These are phyloP conservation scores for Calocybe indica DNA, from an alignment of 768 basidiomycete species.

Conservation along the genomic window DNA sequence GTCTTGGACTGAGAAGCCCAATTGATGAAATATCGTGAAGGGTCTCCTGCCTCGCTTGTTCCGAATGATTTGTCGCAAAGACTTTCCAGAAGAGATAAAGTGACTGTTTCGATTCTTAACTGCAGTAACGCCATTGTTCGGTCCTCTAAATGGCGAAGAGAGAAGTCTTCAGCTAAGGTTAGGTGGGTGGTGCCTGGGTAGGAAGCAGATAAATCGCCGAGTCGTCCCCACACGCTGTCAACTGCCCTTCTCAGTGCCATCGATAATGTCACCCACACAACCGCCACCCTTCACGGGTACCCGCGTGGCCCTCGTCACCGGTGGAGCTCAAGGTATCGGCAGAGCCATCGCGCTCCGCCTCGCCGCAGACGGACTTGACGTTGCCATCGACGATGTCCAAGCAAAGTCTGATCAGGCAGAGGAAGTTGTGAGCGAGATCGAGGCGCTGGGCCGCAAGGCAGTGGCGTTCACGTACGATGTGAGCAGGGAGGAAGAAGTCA, in stretches of 20 bases:
- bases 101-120: too few species aligned
- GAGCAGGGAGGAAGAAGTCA: slow-evolving; percentile 19
- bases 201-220: too few species aligned
- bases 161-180: too few species aligned
- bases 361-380: slow-evolving; percentile 24
- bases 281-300: background rate
- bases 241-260: background rate
- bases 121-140: too few species aligned
- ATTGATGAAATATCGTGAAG: too few species aligned
- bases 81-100: too few species aligned
- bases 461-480: slow-evolving; percentile 19
- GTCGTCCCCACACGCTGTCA: background rate
- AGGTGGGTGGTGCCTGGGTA: too few species aligned
- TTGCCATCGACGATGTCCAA: slow-evolving; percentile 22
- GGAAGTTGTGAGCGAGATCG: slow-evolving; percentile 19
- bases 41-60: too few species aligned
- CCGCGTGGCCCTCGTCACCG: slow-evolving; percentile 23
- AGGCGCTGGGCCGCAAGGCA: slow-evolving; percentile 11
- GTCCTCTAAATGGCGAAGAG: too few species aligned
- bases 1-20: too few species aligned
- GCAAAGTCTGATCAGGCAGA: slow-evolving; percentile 13
- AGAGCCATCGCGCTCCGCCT: slow-evolving; percentile 24
- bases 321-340: slow-evolving; percentile 28
- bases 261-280: too few species aligned
- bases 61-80: too few species aligned